A percentile compares a stretch with the other conserved stretches of the same genome.
Conservation (phyloP, 2,329 filamentous ascomycete species). For the Lasiodiplodia sp. region DNA sequence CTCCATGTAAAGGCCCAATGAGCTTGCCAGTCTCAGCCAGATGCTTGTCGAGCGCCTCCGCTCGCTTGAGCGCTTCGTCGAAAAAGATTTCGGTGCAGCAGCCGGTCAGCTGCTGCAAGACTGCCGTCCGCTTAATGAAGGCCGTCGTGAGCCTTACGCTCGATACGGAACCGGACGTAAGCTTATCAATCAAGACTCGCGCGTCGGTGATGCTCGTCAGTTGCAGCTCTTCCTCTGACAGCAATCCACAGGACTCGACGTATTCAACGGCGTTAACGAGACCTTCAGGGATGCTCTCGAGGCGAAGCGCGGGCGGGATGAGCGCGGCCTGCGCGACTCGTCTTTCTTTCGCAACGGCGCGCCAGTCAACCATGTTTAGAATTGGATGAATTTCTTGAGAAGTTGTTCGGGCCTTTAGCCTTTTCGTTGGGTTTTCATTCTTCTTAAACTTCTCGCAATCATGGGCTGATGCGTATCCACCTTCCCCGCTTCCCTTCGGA, state of each 20-base stretch:
- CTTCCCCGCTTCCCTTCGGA: background rate
- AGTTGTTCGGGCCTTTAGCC: background rate
- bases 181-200: slow-evolving; percentile 39
- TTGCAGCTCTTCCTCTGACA: slow-evolving; percentile 42
- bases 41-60: slow-evolving; percentile 51
- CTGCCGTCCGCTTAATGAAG: slow-evolving; percentile 60
- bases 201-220: slow-evolving; percentile 47
- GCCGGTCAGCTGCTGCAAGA: slow-evolving; percentile 64
- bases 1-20: slow-evolving; percentile 55
- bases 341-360: background rate
- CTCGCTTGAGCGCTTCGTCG: slow-evolving; percentile 52
- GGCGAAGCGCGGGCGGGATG: background rate
- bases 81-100: slow-evolving; percentile 56
- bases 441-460: background rate
- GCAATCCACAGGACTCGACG: slow-evolving; percentile 36
- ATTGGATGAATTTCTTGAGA: background rate
- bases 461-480: background rate
- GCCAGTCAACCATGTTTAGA: slow-evolving; percentile 11
- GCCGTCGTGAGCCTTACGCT: slow-evolving; percentile 57
- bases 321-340: slow-evolving; percentile 1
- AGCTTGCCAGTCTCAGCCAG: slow-evolving; percentile 44
- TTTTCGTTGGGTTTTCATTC: background rate
- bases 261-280: background rate
- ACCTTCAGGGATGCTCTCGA: background rate
- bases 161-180: slow-evolving; percentile 37